Evolutionary conservation across 345 rosid genomes (phyloP).

Genomic region (Lepidium sativum): DNA sequence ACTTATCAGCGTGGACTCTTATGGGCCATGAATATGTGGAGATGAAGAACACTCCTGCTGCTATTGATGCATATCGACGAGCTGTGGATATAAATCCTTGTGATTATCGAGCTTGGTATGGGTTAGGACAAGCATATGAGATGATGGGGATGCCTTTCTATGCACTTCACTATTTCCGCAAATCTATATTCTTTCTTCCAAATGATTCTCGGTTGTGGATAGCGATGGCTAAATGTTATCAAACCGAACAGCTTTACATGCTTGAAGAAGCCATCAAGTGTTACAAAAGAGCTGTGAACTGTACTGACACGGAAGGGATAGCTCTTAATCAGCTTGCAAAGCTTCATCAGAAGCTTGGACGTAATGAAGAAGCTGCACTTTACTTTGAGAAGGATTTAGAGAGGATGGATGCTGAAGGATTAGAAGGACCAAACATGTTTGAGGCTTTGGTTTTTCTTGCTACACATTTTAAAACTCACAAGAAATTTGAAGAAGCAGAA

Average conservation of each 20-base stretch:
- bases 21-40: constrained; percentile 98
- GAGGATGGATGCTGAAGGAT: constrained; percentile 93
- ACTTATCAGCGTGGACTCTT: constrained; percentile 93
- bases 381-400: constrained; percentile 84
- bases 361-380: constrained; percentile 77
- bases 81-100: constrained; percentile 88
- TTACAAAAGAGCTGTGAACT: constrained; percentile 73
- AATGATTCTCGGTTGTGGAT: constrained; percentile 92
- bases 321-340: constrained; percentile 81
- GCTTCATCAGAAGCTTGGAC: constrained; percentile 61
- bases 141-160: constrained; percentile 92
- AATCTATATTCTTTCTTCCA: constrained; percentile 84
- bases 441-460: constrained; percentile 89
- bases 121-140: constrained; percentile 93
- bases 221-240: constrained; percentile 95
- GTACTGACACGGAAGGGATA: constrained; percentile 86
- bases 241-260: constrained; percentile 79
- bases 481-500: constrained; percentile 87
- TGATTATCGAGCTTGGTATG: constrained; percentile 97
- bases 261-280: constrained; percentile 93
- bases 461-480: constrained; percentile 49
- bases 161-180: constrained; percentile 90
- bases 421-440: constrained; percentile 85
- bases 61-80: constrained; percentile 87
- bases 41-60: constrained; percentile 96